Evolutionary conservation across 106 monocot species (phyloP).

Genomic region (Allium sativum): DNA sequence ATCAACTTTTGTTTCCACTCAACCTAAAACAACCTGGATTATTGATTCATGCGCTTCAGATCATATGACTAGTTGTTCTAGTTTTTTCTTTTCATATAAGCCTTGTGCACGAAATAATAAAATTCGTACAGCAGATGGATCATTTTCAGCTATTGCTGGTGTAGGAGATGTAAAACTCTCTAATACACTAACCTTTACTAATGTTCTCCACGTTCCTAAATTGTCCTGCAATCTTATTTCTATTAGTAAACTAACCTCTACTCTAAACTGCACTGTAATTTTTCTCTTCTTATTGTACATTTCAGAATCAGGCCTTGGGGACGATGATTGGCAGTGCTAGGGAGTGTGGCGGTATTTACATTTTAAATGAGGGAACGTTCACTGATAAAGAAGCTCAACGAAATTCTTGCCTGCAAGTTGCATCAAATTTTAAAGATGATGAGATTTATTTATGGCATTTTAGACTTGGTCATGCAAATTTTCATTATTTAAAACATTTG

Average conservation of each 20-base stretch:
- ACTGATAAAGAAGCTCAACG: neutral
- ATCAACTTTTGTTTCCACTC: neutral
- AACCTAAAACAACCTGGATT: neutral
- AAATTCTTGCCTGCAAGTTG: neutral
- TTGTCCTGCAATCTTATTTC: constrained; percentile 1
- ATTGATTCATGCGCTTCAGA: constrained; percentile 4
- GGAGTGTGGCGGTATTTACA: neutral
- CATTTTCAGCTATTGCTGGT: neutral
- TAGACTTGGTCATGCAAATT: constrained; percentile 10
- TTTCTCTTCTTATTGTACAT: constrained; percentile 4
- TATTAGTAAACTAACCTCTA: constrained; percentile 1
- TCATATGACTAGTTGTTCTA: constrained; percentile 4
- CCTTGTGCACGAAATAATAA: constrained; percentile 1
- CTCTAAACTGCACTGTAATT: constrained; percentile 2
- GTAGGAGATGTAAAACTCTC: constrained; percentile 1
- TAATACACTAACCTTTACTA: neutral
- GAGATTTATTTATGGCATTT: constrained; percentile 3
- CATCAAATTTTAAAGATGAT: neutral
- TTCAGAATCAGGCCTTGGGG: neutral
- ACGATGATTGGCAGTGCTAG: constrained; percentile 8
- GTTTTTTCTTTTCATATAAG: constrained; percentile 1
- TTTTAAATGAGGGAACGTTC: neutral
- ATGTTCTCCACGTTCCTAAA: constrained; percentile 6
- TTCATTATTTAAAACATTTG: constrained; percentile 9
- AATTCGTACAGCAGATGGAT: constrained; percentile 1